Base-by-base conservation (phyloP, 352 stramenopile genomes). In the Pythium brassicae region DNA sequence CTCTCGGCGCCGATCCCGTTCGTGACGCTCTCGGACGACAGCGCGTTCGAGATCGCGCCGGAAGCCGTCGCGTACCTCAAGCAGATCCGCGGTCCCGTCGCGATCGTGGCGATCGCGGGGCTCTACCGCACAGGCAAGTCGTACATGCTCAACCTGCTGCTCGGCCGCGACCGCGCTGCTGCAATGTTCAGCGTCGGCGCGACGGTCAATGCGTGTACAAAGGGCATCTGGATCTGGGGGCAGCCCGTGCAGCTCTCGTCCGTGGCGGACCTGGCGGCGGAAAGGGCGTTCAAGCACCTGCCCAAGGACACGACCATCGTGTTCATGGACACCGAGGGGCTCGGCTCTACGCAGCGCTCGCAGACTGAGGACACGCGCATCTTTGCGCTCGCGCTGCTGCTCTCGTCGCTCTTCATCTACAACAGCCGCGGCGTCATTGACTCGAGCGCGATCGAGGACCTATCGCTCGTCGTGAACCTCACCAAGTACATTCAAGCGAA, bases 171-270 rank as follows among this genome's bases (percentile, higher is more conserved):
- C 79, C 72, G 39, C 74, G 78, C 59, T 62, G 50, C 22, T 66
- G 80, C 48, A 63, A 76, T n/a, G 59, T 97, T 97, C 58, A 67
- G 72, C 0, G 87, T 97, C 19, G 89, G 87, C 19, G 82, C 58
- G 19, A 96, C 87, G 0, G 76, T 95, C 1, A 94, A 96, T 42
- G 87, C 86, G 2, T 96, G 89, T 57, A 97, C 89, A 14, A 94
- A 96, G 56, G 89, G 89, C 51, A 96, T 97, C 57, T 97, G 89
- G 87, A 91, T 97, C 68, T 96, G 89, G 87, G 83, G 86, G 26
- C 56, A 83, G 29, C 86, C 86, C 0, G 50, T 77, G 12, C 57
- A 71, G 27, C 43, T 73, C 35, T 57, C 56, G 29, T 32, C 26
- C 6, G 48, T 42, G 20, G 48, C 26, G 6, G 56, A 50, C 26